Conservation (phyloP, 495 filamentous ascomycete species). For the Podospora bellae-mahoneyi region DNA sequence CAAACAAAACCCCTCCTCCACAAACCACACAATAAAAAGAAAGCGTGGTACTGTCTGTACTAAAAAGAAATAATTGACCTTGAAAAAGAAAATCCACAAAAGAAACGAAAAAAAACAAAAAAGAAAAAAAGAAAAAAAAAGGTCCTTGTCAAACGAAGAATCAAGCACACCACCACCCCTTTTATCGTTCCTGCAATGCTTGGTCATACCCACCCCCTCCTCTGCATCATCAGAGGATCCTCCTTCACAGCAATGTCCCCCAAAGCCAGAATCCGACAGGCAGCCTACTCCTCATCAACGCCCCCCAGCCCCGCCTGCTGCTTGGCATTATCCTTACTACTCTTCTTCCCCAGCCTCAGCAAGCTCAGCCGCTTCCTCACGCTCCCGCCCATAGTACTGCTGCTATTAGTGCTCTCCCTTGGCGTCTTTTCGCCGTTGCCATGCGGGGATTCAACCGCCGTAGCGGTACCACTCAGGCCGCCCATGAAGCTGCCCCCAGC, state of each 20-base stretch:
- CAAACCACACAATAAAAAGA: constrained; percentile 6
- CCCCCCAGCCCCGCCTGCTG: constrained; percentile 27
- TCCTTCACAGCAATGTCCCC: no score
- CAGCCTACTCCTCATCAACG: constrained; percentile 41
- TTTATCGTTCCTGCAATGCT: background rate
- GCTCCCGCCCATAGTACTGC: constrained; percentile 30
- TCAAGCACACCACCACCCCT: background rate
- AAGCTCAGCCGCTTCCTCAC: constrained; percentile 69
- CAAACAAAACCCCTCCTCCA: background rate
- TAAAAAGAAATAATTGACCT: constrained; percentile 6
- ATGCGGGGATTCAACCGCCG: background rate
- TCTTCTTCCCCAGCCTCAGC: constrained; percentile 62
- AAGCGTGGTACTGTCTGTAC: background rate
- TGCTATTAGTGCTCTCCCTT: constrained; percentile 5
- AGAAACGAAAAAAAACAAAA: background rate
- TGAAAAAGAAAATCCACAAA: constrained; percentile 9
- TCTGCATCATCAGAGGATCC: constrained; percentile 8
- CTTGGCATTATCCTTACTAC: constrained; percentile 43
- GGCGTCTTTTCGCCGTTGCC: constrained; percentile 25
- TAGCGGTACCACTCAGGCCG: constrained; percentile 1
- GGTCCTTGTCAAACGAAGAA: background rate
- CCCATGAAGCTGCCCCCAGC: constrained; percentile 1
- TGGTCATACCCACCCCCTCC: background rate
- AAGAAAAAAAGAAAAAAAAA: background rate
- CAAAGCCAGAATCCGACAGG: background rate